Base-by-base conservation (phyloP, 192 early-diverging fungal species). In the Phycomyces nitens region DNA sequence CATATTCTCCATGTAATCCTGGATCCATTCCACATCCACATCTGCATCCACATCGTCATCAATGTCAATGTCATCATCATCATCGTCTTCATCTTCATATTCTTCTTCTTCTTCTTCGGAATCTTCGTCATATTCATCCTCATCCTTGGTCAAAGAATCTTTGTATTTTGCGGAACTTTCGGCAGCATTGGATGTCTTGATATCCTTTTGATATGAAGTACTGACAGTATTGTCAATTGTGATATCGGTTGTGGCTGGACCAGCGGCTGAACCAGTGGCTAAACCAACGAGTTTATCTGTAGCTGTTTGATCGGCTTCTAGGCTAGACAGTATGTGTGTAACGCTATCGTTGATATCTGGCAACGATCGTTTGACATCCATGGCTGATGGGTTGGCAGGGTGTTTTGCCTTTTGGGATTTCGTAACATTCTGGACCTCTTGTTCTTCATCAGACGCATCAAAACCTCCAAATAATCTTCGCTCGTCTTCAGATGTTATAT, bases 1-100 rank as follows among this genome's bases (percentile, higher is more conserved):
- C 14, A 59, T 49, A 40, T 73, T 67, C 22, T 65, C 71, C 20
- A 73, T 73, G 20, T 68, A 73, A 42, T 73, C 71, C 5, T 44
- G 55, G 27, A 73, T 63, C 7, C 57, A n/a, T 15, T 20, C 43
- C 23, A 70, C 42, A 22, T 70, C 61, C 27, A 63, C 68, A 56
- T 47, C 61, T 15, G 51, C 26, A 15, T 50, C 22, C 1, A 27
- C 18, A 41, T 64, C 54, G 57, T 70, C 68, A 10, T 62, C 66
- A 12, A 24, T 58, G 14, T 24, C 23, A 7, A 63, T 56, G 2
- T 26, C 44, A 0, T 34, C 68, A 23, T 53, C 40, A 3, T 44
- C 47, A 18, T 23, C 47, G 9, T 0, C 16, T 7, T 56, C n/a
- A 15, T 57, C 22, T 2, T 60, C 23, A n/a, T 34, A 8, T n/a